Conservation (phyloP, 78 protist species). For the Fonticula alba region DNA sequence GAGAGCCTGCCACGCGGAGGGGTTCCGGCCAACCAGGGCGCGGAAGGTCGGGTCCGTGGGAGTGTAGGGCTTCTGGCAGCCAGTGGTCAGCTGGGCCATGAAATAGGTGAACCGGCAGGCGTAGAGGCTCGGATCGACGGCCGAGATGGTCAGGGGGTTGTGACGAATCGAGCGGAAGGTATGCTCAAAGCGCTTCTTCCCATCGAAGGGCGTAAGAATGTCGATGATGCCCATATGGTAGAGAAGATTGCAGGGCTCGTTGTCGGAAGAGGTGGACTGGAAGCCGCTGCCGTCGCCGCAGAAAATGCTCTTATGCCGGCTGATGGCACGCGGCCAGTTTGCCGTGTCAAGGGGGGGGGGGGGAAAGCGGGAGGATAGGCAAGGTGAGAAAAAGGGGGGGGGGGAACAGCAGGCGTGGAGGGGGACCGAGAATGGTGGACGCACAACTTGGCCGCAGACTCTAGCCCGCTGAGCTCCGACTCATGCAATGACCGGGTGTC, state of each 20-base stretch:
- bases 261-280: background rate
- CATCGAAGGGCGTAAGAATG: background rate
- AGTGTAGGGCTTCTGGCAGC: too few species aligned
- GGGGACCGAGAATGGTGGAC: too few species aligned
- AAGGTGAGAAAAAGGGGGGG: background rate
- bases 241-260: background rate
- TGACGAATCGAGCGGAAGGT: background rate
- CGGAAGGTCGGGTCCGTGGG: too few species aligned
- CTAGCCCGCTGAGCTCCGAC: too few species aligned
- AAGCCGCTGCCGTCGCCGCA: constrained; percentile 7
- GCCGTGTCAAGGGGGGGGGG: background rate
- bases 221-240: constrained; percentile 30
- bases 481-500: too few species aligned
- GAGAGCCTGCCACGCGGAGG: too few species aligned
- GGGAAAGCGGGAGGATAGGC: too few species aligned
- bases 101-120: constrained; percentile 5
- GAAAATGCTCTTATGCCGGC: too few species aligned
- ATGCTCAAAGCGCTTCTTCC: constrained; percentile 16
- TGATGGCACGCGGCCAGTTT: background rate
- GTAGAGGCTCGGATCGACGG: constrained; percentile 2
- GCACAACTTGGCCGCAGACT: too few species aligned
- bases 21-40: too few species aligned
- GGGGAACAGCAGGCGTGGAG: background rate
- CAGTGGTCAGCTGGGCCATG: too few species aligned
- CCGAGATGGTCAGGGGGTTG: background rate